phyloP scores from a whole-genome alignment of 352 stramenopile species.

The Blastocystis sp. region DNA sequence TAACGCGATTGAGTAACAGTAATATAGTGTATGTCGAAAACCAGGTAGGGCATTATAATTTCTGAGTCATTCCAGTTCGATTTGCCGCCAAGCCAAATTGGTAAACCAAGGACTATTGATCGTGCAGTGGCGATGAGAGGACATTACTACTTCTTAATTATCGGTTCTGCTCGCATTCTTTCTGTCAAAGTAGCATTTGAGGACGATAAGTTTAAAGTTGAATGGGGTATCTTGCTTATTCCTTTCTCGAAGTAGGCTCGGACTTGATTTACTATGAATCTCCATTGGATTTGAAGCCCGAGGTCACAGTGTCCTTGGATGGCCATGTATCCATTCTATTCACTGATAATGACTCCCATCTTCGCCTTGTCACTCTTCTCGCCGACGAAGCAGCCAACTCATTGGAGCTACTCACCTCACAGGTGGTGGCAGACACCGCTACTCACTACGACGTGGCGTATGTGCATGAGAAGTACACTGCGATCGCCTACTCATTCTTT shows the following conservation, averaged over 20 bases:
- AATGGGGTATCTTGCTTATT: background rate
- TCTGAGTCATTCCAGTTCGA: background rate
- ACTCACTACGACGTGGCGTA: background rate
- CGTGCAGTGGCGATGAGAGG: background rate
- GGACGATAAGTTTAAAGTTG: background rate
- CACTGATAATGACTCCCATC: constrained; percentile 32
- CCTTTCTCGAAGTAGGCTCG: background rate
- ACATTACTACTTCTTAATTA: background rate
- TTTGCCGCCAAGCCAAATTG: background rate
- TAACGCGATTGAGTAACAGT: background rate
- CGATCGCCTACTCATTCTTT: background rate
- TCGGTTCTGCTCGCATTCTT: background rate
- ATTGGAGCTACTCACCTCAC: background rate
- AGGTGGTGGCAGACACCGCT: background rate
- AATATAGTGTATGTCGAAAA: background rate
- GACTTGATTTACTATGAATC: background rate
- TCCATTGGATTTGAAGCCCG: background rate
- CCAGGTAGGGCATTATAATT: background rate
- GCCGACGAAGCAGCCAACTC: background rate
- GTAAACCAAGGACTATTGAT: constrained; percentile 8
- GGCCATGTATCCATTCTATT: constrained; percentile 13
- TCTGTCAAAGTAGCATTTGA: background rate
- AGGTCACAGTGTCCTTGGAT: background rate
- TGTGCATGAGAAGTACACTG: background rate
- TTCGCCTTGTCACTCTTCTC: background rate